A percentile compares a stretch with the other conserved stretches of the same genome.
phyloP scores from a whole-genome alignment of 164 flowering plant species.

The Dillenia turbinata region DNA sequence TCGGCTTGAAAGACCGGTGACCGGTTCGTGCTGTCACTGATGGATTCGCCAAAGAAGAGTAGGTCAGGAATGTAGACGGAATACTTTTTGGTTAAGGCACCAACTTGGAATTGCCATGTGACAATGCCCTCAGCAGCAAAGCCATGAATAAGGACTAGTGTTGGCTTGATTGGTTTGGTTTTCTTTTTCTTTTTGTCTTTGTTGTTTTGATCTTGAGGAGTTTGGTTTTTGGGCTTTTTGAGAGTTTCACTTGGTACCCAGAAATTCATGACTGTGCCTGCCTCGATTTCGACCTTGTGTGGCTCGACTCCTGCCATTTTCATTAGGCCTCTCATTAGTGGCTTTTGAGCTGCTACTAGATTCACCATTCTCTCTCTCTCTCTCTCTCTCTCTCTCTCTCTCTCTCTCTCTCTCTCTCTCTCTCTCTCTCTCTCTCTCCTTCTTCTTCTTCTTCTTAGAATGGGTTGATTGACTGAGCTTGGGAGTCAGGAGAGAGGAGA shows the following conservation, averaged over 20 bases:
- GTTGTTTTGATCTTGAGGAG: neutral
- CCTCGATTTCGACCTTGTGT: conserved; percentile 54
- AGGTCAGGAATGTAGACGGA: conserved; percentile 75
- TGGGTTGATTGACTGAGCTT: neutral
- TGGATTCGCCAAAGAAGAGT: conserved; percentile 71
- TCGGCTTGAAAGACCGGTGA: conserved; percentile 71
- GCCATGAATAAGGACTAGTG: conserved; percentile 66
- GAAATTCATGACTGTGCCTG: conserved; percentile 73
- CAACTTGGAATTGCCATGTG: conserved; percentile 88
- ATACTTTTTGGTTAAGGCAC: conserved; percentile 55
- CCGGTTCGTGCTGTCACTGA: conserved; percentile 39
- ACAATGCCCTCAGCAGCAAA: conserved; percentile 84
- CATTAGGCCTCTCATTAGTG: conserved; percentile 41
- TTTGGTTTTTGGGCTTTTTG: conserved; percentile 23
- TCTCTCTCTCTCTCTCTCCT: neutral
- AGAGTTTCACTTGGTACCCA: conserved; percentile 70
- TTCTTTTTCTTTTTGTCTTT: conserved; percentile 4
- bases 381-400: conserved; percentile 1
- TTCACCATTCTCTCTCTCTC: conserved; percentile 66
- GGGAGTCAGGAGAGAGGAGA: neutral
- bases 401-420: conserved; percentile 11
- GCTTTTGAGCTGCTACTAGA: conserved; percentile 74
- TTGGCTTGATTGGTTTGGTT: conserved; percentile 38
- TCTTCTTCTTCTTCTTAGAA: neutral
- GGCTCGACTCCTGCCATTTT: conserved; percentile 73